Evolutionary conservation across 2,329 filamentous ascomycete genomes (phyloP).

Genomic region (Hansfordia pulvinata): DNA sequence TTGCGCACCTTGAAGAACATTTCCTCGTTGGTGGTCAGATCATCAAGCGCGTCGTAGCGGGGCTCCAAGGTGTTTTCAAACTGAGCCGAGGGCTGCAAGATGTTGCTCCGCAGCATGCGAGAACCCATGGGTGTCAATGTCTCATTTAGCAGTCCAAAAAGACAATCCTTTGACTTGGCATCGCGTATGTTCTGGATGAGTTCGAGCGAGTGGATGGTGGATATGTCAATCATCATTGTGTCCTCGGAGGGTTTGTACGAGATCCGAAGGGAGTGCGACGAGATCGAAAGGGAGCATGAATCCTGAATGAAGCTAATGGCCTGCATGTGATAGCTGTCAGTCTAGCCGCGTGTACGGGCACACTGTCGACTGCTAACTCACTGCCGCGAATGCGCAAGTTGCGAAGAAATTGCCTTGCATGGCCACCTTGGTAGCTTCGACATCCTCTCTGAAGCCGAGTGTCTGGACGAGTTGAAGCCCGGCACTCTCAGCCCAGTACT

Average conservation of each 20-base stretch:
- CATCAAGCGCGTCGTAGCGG: slow-evolving; percentile 72
- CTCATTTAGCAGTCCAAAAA: slow-evolving; percentile 77
- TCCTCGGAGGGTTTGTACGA: slow-evolving; percentile 80
- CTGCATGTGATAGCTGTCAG: slow-evolving; percentile 26
- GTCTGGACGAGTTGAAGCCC: slow-evolving; percentile 68
- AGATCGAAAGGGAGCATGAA: slow-evolving; percentile 53
- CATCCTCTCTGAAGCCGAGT: slow-evolving; percentile 67
- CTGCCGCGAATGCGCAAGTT: slow-evolving; percentile 73
- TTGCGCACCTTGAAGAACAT: slow-evolving; percentile 69
- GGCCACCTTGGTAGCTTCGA: slow-evolving; percentile 68
- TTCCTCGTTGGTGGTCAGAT: slow-evolving; percentile 69
- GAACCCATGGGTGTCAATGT: slow-evolving; percentile 82
- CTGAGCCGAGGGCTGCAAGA: slow-evolving; percentile 75
- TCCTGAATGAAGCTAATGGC: slow-evolving; percentile 70
- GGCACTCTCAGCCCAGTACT: slow-evolving; percentile 68
- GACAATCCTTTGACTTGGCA: slow-evolving; percentile 63
- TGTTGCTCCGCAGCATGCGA: slow-evolving; percentile 69
- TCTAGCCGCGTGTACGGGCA: slow-evolving; percentile 2
- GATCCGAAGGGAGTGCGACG: slow-evolving; percentile 69
- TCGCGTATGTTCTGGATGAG: slow-evolving; percentile 78
- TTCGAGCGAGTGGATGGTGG: slow-evolving; percentile 77
- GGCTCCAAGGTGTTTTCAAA: slow-evolving; percentile 49
- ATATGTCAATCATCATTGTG: slow-evolving; percentile 90
- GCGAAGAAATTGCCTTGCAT: slow-evolving; percentile 77
- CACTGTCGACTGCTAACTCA: slow-evolving; percentile 25